These are phyloP conservation scores for Cutaneotrichosporon daszewskae DNA, from an alignment of 1,284 basidiomycete species.

Conservation along the genomic window DNA sequence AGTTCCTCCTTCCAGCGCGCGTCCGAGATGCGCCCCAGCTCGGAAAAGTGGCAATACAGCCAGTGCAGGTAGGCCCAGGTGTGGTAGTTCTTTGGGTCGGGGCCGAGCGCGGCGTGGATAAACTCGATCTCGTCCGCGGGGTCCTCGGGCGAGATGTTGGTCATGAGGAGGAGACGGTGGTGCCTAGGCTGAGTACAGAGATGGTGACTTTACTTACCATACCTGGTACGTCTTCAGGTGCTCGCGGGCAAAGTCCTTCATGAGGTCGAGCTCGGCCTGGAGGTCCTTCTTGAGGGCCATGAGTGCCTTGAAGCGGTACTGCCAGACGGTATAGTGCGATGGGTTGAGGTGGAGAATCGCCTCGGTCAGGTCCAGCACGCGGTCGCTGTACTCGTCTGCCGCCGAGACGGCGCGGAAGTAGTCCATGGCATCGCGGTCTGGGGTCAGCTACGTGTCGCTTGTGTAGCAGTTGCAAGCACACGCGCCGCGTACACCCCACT, in stretches of 20 bases:
- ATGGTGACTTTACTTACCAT: conserved; percentile 54
- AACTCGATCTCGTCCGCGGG: conserved; percentile 64
- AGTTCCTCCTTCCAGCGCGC: conserved; percentile 72
- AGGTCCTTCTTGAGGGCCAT: conserved; percentile 62
- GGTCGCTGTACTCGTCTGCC: conserved; percentile 64
- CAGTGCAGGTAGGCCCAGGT: conserved; percentile 94
- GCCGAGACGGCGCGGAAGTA: conserved; percentile 81
- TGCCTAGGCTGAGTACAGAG: conserved; percentile 51
- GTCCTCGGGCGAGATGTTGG: conserved; percentile 55
- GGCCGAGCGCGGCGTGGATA: conserved; percentile 62
- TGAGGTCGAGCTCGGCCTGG: conserved; percentile 66
- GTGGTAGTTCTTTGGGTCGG: conserved; percentile 89
- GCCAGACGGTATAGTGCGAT: conserved; percentile 93
- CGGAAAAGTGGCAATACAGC: conserved; percentile 69
- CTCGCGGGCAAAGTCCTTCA: conserved; percentile 74
- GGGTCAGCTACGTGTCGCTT: conserved; percentile 5
- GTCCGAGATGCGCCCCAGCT: conserved; percentile 46
- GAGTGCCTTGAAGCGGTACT: conserved; percentile 83
- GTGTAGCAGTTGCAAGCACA: no score
- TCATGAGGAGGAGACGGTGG: conserved; percentile 73
- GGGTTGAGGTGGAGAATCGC: conserved; percentile 79
- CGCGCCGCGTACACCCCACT: conserved; percentile 49
- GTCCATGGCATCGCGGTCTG: conserved; percentile 86
- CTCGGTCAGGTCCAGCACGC: conserved; percentile 80
- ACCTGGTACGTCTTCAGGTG: conserved; percentile 93